phyloP scores from a whole-genome alignment of 2,329 filamentous ascomycete genomes.

The Cordyceps fumosorosea region DNA sequence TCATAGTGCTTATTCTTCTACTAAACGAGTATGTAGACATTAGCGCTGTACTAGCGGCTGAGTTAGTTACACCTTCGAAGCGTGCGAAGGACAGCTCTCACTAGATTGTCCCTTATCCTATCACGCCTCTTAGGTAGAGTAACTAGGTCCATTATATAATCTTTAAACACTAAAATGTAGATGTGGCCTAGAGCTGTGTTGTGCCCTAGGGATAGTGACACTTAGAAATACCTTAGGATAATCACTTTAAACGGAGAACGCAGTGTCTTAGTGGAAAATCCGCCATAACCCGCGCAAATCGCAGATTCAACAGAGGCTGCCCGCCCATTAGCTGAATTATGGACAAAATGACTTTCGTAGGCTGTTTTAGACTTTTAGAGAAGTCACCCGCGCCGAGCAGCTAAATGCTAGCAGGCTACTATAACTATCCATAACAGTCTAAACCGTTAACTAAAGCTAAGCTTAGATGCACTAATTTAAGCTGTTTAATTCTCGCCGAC shows the following conservation, averaged over 20 bases:
- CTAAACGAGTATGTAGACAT: slow-evolving; percentile 1
- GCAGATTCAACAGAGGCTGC: neutral
- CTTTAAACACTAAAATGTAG: neutral
- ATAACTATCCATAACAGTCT: neutral
- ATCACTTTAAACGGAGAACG: neutral
- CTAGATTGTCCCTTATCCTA: slow-evolving; percentile 1
- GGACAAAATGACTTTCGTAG: neutral
- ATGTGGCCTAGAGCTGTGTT: neutral
- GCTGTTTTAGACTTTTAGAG: neutral
- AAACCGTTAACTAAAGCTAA: neutral
- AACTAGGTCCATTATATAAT: neutral
- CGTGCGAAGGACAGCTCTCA: slow-evolving; percentile 1
- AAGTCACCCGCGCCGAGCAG: neutral
- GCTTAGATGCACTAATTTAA: neutral
- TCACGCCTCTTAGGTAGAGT: slow-evolving; percentile 3
- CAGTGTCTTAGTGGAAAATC: neutral
- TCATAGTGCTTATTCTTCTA: slow-evolving; percentile 3
- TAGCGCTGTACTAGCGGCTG: neutral
- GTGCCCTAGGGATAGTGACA: neutral
- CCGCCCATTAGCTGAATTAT: neutral
- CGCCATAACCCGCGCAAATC: neutral
- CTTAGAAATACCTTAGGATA: neutral
- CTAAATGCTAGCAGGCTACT: neutral
- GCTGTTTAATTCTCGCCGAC: neutral
- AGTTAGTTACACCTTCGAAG: neutral